Percentiles rank a stretch among this genome's conserved stretches.
These are phyloP conservation scores for Cryptosporidium ryanae DNA, from an alignment of 169 alveolate genomes.

Conservation along the genomic window DNA sequence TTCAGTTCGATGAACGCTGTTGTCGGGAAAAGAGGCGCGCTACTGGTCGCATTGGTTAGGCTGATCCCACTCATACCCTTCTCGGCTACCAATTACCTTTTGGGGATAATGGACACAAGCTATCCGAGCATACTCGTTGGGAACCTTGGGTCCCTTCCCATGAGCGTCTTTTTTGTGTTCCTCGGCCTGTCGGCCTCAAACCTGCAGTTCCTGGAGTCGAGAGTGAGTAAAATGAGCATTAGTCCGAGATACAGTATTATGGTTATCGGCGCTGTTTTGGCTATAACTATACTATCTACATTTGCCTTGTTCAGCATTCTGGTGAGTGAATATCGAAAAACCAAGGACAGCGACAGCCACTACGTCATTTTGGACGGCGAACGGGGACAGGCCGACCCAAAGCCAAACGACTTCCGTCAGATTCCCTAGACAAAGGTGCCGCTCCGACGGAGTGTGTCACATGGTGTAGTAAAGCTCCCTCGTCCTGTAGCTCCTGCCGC, in stretches of 20 bases:
- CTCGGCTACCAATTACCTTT: slow-evolving; percentile 20
- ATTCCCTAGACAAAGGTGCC: neutral
- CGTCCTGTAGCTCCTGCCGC: neutral
- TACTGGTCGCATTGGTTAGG: slow-evolving; percentile 9
- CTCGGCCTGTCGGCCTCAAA: slow-evolving; percentile 32
- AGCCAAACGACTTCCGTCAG: no score
- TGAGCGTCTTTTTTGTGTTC: neutral
- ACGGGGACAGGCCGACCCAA: neutral
- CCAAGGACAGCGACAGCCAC: neutral
- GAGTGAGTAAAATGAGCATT: neutral
- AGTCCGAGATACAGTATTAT: slow-evolving; percentile 14
- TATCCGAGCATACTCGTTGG: slow-evolving; percentile 15
- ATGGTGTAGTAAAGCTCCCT: slow-evolving; percentile 22
- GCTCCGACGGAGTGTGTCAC: neutral
- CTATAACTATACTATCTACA: neutral
- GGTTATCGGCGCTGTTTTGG: neutral
- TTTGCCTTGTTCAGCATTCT: neutral
- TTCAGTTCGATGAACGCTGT: slow-evolving; percentile 15
- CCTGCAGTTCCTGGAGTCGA: neutral
- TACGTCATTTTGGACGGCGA: neutral
- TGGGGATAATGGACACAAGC: slow-evolving; percentile 48
- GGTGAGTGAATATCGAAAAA: slow-evolving; percentile 1
- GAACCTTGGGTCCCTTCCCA: slow-evolving; percentile 38
- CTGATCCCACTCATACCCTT: slow-evolving; percentile 46
- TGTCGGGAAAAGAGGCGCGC: slow-evolving; percentile 15